phyloP scores from a whole-genome alignment of 495 filamentous ascomycete genomes.

The Penicillium canariense region DNA sequence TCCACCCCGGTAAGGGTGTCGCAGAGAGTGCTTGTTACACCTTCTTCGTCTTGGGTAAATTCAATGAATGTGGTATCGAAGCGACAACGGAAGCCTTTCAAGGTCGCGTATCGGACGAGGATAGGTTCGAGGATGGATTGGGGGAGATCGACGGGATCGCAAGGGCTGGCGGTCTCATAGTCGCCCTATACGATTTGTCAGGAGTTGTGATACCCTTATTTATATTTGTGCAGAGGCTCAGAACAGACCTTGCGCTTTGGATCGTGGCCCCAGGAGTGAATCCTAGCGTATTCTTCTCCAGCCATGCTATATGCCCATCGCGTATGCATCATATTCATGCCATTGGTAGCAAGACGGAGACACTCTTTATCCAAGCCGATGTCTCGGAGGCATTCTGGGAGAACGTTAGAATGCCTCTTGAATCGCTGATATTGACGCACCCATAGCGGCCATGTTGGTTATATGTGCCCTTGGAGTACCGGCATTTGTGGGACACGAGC shows the following conservation, averaged over 20 bases:
- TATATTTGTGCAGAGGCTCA: not conserved
- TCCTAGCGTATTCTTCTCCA: constrained; percentile 53
- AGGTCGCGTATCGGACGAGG: constrained; percentile 42
- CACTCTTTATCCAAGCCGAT: constrained; percentile 52
- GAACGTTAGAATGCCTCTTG: constrained; percentile 8
- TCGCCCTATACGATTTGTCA: constrained; percentile 39
- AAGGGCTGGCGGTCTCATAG: constrained; percentile 51
- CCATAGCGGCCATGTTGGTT: constrained; percentile 50
- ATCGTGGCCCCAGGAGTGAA: constrained; percentile 52
- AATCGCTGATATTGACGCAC: constrained; percentile 12
- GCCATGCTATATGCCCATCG: constrained; percentile 54
- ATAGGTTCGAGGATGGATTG: constrained; percentile 54
- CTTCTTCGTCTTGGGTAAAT: constrained; percentile 25
- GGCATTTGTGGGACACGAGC: constrained; percentile 43
- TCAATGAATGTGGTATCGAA: constrained; percentile 42
- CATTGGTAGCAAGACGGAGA: constrained; percentile 32
- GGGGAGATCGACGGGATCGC: constrained; percentile 46
- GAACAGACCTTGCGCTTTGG: constrained; percentile 36
- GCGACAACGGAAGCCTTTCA: constrained; percentile 40
- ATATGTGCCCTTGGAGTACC: constrained; percentile 56
- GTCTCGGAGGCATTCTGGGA: constrained; percentile 53
- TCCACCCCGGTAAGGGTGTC: constrained; percentile 38
- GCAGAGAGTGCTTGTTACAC: constrained; percentile 34
- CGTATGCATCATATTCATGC: constrained; percentile 46
- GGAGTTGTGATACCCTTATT: not conserved